Percentiles rank a stretch among this genome's conserved stretches.
phyloP scores from a whole-genome alignment of 108 stramenopile genomes.

The Mayamaea pseudoterrestris region DNA sequence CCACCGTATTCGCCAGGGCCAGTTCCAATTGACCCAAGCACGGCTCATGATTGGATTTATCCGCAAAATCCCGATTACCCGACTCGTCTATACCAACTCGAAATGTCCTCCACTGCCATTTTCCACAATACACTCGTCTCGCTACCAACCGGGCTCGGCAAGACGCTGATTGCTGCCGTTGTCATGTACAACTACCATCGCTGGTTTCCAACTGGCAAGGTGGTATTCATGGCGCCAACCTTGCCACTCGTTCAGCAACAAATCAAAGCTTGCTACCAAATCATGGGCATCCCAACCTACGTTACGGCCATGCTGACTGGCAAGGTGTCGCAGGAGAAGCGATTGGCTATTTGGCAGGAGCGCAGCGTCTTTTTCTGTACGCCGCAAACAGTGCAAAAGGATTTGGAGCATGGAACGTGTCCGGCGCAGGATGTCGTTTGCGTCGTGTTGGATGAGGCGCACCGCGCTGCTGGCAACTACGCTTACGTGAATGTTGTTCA shows the following conservation, averaged over 20 bases:
- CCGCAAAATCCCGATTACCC: constrained; percentile 70
- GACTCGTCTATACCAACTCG: constrained; percentile 75
- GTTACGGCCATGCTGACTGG: constrained; percentile 78
- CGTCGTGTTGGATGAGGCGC: constrained; percentile 95
- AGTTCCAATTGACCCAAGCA: constrained; percentile 29
- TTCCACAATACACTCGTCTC: constrained; percentile 86
- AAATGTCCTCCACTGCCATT: constrained; percentile 64
- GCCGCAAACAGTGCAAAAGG: constrained; percentile 90
- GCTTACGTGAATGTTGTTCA: constrained; percentile 68
- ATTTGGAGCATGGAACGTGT: constrained; percentile 50
- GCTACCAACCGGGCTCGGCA: constrained; percentile 96
- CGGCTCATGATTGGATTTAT: constrained; percentile 72
- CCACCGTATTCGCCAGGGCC: constrained; percentile 38
- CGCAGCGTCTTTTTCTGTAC: constrained; percentile 93
- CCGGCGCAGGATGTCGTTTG: constrained; percentile 56
- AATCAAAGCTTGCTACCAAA: constrained; percentile 81
- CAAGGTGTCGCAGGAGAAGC: constrained; percentile 21
- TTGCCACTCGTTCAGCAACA: constrained; percentile 93
- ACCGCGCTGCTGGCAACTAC: constrained; percentile 89
- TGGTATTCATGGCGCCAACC: constrained; percentile 87
- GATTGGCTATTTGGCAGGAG: constrained; percentile 42
- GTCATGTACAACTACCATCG: constrained; percentile 97
- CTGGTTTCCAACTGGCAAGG: constrained; percentile 69
- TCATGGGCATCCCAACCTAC: constrained; percentile 71
- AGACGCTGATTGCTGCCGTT: constrained; percentile 96